Evolutionary conservation across 2,329 filamentous ascomycete species (phyloP).

Genomic region (Elsinoe batatas): DNA sequence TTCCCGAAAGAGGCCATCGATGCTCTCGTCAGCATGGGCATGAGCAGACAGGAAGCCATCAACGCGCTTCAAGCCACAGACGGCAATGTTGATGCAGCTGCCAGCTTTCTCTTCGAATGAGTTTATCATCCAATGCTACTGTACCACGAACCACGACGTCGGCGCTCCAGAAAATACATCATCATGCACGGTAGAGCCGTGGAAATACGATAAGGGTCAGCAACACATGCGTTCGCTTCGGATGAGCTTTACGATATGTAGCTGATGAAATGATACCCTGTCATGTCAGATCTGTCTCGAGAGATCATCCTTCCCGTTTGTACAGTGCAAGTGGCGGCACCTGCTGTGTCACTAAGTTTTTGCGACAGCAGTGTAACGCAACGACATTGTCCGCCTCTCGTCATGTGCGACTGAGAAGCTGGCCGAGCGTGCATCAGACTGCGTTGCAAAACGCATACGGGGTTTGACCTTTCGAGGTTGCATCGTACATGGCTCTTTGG

Average conservation of each 20-base stretch:
- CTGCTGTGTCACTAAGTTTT: background rate
- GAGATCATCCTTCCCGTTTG: background rate
- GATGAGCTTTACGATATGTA: background rate
- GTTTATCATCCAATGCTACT: too few relatives aligned
- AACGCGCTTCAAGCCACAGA: conserved; percentile 71
- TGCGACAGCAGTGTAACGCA: too few relatives aligned
- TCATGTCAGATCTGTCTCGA: background rate
- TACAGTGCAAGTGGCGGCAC: background rate
- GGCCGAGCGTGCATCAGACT: too few relatives aligned
- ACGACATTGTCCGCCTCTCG: too few relatives aligned
- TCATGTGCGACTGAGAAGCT: too few relatives aligned
- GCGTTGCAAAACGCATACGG: too few relatives aligned
- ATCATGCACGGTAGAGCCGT: background rate
- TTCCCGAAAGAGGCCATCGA: conserved; percentile 60
- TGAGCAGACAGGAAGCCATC: conserved; percentile 64
- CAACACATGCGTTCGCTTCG: background rate
- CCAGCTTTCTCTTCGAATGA: conserved; percentile 57
- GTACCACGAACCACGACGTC: too few relatives aligned
- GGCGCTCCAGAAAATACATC: too few relatives aligned
- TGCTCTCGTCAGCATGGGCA: conserved; percentile 67
- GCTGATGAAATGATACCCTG: conserved; percentile 7
- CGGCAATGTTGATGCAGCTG: conserved; percentile 83
- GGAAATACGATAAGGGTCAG: background rate
- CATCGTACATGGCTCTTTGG: too few relatives aligned
- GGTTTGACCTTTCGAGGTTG: too few relatives aligned